phyloP scores from a whole-genome alignment of 2,329 filamentous ascomycete species.

The Fusarium brachygibbosum region DNA sequence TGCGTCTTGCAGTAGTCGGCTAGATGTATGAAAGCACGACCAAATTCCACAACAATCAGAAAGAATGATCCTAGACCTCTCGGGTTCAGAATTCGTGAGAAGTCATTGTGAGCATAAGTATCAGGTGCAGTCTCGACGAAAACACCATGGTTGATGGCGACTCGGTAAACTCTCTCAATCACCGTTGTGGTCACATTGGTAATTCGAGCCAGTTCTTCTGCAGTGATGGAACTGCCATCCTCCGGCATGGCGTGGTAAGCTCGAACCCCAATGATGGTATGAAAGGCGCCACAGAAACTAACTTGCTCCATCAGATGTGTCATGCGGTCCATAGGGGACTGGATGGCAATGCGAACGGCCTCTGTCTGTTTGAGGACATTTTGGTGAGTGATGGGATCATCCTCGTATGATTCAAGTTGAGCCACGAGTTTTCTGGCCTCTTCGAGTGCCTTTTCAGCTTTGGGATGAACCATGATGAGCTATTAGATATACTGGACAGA shows the following conservation, averaged over 20 bases:
- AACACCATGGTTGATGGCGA: slow-evolving; percentile 50
- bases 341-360: slow-evolving; percentile 43
- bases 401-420: slow-evolving; percentile 47
- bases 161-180: slow-evolving; percentile 52
- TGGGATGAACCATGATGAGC: slow-evolving; percentile 39
- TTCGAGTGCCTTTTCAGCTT: slow-evolving; percentile 46
- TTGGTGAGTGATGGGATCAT: slow-evolving; percentile 41
- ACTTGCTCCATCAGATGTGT: slow-evolving; percentile 45
- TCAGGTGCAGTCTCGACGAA: slow-evolving; percentile 49
- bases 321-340: slow-evolving; percentile 49
- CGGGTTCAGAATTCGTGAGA: slow-evolving; percentile 49
- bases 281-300: slow-evolving; percentile 44
- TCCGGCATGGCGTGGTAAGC: slow-evolving; percentile 49
- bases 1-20: slow-evolving; percentile 53
- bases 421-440: slow-evolving; percentile 48
- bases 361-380: slow-evolving; percentile 45
- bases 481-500: accelerated
- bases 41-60: slow-evolving; percentile 52
- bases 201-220: slow-evolving; percentile 39
- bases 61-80: slow-evolving; percentile 51
- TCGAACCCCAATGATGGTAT: slow-evolving; percentile 47
- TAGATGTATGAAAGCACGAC: slow-evolving; percentile 44
- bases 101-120: slow-evolving; percentile 52
- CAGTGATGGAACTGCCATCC: slow-evolving; percentile 42
- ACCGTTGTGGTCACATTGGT: slow-evolving; percentile 51